A percentile compares a stretch with the other conserved stretches of the same genome.
phyloP scores from a whole-genome alignment of 176 grass and related monocot genomes.

The Chloris gayana region DNA sequence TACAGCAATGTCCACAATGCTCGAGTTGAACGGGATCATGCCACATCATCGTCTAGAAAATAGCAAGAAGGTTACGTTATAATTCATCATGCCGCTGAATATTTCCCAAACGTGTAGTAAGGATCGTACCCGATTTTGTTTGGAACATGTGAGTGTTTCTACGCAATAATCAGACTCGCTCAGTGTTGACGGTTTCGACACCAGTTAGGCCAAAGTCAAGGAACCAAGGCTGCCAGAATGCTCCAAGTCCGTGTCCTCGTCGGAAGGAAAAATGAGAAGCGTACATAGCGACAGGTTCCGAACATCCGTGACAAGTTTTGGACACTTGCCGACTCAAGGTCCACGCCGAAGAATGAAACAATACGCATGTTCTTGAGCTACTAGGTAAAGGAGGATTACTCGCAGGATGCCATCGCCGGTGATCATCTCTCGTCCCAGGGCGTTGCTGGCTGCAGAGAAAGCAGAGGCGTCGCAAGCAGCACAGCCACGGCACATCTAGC shows the following conservation, averaged over 20 bases:
- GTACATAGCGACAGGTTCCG: slow-evolving; percentile 2
- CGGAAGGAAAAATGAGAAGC: background rate
- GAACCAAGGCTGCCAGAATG: background rate
- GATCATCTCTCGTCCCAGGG: background rate
- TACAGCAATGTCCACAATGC: too few relatives aligned
- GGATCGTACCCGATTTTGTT: too few relatives aligned
- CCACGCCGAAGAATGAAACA: background rate
- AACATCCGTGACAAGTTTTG: background rate
- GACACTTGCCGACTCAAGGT: background rate
- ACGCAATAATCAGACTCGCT: background rate
- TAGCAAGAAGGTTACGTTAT: too few relatives aligned
- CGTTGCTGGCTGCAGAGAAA: background rate
- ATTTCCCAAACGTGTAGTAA: too few relatives aligned
- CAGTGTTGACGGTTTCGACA: background rate
- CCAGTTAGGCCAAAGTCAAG: background rate
- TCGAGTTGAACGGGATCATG: too few relatives aligned
- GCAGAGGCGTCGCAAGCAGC: background rate
- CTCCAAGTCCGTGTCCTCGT: background rate
- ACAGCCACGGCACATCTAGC: background rate
- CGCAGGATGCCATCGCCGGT: background rate
- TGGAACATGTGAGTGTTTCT: too few relatives aligned
- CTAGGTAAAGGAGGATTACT: background rate
- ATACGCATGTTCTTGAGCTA: background rate
- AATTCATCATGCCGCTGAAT: too few relatives aligned
- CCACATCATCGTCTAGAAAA: too few relatives aligned